These are phyloP conservation scores for Gyrodon lividus DNA, from an alignment of 768 basidiomycete species.

Conservation along the genomic window DNA sequence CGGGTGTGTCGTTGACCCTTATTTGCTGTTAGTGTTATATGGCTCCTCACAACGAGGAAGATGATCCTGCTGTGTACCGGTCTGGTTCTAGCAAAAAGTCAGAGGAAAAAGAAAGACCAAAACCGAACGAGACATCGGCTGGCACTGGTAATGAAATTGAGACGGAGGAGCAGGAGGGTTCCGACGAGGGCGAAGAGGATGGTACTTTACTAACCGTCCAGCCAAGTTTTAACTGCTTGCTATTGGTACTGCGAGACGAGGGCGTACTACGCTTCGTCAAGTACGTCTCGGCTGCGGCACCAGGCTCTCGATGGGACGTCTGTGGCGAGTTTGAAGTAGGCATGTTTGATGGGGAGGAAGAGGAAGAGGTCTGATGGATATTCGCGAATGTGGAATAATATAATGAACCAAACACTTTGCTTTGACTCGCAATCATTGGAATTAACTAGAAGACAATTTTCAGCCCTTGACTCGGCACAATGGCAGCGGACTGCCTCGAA, in stretches of 20 bases:
- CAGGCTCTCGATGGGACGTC: constrained; percentile 91
- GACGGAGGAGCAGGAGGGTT: constrained; percentile 35
- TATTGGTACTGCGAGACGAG: constrained; percentile 89
- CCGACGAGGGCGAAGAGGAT: constrained; percentile 62
- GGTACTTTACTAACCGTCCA: constrained; percentile 83
- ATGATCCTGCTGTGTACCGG: constrained; percentile 93
- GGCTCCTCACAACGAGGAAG: constrained; percentile 91
- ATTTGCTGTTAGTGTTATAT: constrained; percentile 72
- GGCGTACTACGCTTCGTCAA: constrained; percentile 95
- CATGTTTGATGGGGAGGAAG: constrained; percentile 55
- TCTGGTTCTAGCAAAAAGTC: constrained; percentile 45
- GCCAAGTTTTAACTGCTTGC: constrained; percentile 85
- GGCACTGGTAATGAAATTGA: constrained; percentile 12
- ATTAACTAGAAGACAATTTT: constrained; percentile 64
- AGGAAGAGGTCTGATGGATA: constrained; percentile 13
- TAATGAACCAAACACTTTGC: neutral
- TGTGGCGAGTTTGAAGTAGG: constrained; percentile 92
- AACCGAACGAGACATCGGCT: constrained; percentile 15
- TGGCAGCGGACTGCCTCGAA: constrained; percentile 72
- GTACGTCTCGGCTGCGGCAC: constrained; percentile 87
- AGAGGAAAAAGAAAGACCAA: constrained; percentile 16
- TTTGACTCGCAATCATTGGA: neutral
- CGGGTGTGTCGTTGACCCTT: neutral
- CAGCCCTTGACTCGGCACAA: constrained; percentile 61
- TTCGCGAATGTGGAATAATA: neutral